Evolutionary conservation across 768 basidiomycete genomes (phyloP), one percentile per base, ranked within the genome.

Genomic region (Hericium erinaceus): DNA sequence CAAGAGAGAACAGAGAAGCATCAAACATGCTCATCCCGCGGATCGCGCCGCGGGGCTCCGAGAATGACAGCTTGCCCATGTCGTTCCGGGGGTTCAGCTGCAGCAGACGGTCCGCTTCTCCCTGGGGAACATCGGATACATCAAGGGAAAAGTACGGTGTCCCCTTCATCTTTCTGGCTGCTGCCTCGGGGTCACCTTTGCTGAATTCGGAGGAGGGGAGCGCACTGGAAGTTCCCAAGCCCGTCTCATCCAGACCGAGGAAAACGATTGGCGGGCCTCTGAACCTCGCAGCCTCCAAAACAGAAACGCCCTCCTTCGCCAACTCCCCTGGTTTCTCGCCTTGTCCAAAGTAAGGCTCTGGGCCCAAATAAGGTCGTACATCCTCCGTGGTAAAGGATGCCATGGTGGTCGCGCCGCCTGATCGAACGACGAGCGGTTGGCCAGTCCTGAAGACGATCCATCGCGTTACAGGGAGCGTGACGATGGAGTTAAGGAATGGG

Each of bases 71-170:
- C 16, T 65, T 65, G 57, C 68, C 66, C 12, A 75, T 80, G 39
- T 73, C 70, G 1, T 63, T 64, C 61, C 76, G 62, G 44, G 76
- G 57, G 60, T 67, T 58, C 33, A 33, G 8, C 65, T 77, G 70
- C 50, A 80, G 66, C 7, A 78, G 67, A 13, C 70, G 69, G 9
- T 78, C 72, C 38, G 86, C 67, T 38, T 71, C 63, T 58, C 72
- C 60, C 48, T 83, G 64, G 5, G 75, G 75, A 20, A 80, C 68
- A 55, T 82, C 77, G 24, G 76, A 77, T 2, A 92, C 73, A 66
- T 97, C 93, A 59, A 97, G 61, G 0, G 92, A 77, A 68, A 97
- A 98, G 69, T 87, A 95, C 0, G 92, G 84, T 2, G 78, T 84
- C n/a, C 95, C 95, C 33, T 85, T 70, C 24, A 94, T 73, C 50